Evolutionary conservation across 1,284 basidiomycete species (phyloP).

Genomic region (Wolfiporia cocos): DNA sequence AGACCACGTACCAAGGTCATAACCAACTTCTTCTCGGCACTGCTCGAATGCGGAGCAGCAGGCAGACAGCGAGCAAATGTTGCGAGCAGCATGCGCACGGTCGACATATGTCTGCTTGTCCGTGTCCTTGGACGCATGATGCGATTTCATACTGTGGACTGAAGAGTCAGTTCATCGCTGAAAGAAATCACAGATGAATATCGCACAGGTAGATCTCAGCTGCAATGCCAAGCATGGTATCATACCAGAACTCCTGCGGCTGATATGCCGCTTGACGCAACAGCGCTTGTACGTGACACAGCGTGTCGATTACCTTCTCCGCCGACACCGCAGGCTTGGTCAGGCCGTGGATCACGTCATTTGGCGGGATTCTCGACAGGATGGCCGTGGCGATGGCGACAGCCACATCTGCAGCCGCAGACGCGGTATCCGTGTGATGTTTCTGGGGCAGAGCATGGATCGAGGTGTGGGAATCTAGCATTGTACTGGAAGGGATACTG

Average conservation of each 20-base stretch:
- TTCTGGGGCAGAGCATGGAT: constrained; percentile 41
- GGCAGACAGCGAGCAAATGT: constrained; percentile 56
- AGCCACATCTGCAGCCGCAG: constrained; percentile 1
- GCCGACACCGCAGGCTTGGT: constrained; percentile 33
- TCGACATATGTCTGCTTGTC: constrained; percentile 35
- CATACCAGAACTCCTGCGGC: constrained; percentile 24
- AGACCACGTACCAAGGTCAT: constrained; percentile 46
- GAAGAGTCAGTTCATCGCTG: constrained; percentile 6
- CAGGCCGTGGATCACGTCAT: constrained; percentile 49
- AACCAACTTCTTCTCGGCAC: constrained; percentile 53
- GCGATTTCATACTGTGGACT: constrained; percentile 30
- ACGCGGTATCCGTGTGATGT: constrained; percentile 2
- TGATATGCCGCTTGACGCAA: constrained; percentile 30
- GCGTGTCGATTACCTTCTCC: constrained; percentile 34
- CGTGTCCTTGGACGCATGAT: constrained; percentile 21
- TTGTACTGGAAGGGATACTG: constrained; percentile 36
- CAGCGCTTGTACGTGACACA: constrained; percentile 37
- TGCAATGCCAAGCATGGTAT: constrained; percentile 45
- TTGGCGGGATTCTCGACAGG: constrained; percentile 37
- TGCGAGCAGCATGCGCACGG: constrained; percentile 51
- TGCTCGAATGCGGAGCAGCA: constrained; percentile 59
- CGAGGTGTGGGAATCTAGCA: constrained; percentile 30
- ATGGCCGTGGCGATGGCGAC: constrained; percentile 36
- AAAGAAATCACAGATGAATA: constrained; percentile 15
- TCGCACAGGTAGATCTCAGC: constrained; percentile 57